A percentile compares a stretch with the other conserved stretches of the same genome.
Conservation (phyloP, 192 early-diverging fungal species). For the Podila clonocystis region DNA sequence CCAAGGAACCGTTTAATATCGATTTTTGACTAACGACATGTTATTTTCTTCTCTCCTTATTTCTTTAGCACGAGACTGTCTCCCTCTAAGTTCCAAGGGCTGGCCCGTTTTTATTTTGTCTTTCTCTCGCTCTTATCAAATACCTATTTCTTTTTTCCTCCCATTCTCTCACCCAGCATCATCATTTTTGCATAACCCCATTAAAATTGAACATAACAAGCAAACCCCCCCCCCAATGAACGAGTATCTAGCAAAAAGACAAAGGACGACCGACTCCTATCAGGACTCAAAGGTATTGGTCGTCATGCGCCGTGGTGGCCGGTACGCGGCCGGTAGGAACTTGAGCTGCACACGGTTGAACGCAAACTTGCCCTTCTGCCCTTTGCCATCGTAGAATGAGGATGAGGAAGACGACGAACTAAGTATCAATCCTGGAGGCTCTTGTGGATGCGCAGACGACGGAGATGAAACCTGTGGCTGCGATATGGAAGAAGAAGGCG, state of each 20-base stretch:
- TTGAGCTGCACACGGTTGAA: slow-evolving; percentile 44
- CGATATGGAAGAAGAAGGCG: background rate
- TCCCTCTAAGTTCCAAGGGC: background rate
- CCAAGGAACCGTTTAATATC: too few relatives aligned
- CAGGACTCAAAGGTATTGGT: slow-evolving; percentile 14
- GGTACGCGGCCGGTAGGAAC: slow-evolving; percentile 34
- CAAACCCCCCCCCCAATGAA: background rate
- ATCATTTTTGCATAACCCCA: background rate
- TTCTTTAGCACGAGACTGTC: background rate
- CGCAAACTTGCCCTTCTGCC: slow-evolving; percentile 36
- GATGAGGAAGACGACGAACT: background rate
- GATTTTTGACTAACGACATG: background rate
- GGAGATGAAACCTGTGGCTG: background rate
- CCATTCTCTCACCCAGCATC: background rate
- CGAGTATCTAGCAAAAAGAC: background rate
- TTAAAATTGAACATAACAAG: background rate
- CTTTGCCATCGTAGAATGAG: background rate
- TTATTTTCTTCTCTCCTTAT: background rate
- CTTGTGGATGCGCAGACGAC: background rate
- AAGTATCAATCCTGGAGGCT: background rate
- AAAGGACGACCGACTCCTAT: background rate
- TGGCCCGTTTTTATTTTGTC: background rate
- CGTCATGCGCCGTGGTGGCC: slow-evolving; percentile 33
- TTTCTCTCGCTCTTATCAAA: background rate
- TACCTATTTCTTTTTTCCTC: background rate